Evolutionary conservation across 805 yeast species (phyloP).

Genomic region (Torulaspora maleeae): DNA sequence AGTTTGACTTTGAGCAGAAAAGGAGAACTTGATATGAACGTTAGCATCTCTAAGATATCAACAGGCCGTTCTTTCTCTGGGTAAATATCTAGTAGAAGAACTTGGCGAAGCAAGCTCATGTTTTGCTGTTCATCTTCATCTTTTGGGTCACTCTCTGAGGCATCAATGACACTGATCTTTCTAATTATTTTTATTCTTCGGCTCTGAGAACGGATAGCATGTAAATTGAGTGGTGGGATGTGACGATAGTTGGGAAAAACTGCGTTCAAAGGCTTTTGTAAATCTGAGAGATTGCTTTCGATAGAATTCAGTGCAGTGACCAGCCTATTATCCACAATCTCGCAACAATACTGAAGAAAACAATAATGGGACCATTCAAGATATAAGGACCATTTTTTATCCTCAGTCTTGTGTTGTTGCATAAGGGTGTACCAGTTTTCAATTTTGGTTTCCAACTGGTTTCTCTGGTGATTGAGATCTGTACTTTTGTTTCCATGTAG

Average conservation of each 20-base stretch:
- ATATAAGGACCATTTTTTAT: conserved; percentile 30
- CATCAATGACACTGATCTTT: conserved; percentile 29
- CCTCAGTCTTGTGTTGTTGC: conserved; percentile 24
- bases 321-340: conserved; percentile 34
- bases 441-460: conserved; percentile 43
- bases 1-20: conserved; percentile 62
- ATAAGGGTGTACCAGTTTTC: conserved; percentile 45
- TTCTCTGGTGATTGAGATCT: conserved; percentile 39
- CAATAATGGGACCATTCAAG: conserved; percentile 48
- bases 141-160: conserved; percentile 48
- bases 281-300: conserved; percentile 13
- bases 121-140: conserved; percentile 28
- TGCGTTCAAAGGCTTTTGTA: conserved; percentile 27
- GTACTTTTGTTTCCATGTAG: conserved; percentile 29
- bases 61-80: conserved; percentile 15
- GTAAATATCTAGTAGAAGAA: conserved; percentile 37
- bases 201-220: conserved; percentile 53
- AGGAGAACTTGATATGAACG: conserved; percentile 60
- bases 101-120: conserved; percentile 41
- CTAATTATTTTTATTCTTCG: conserved; percentile 65
- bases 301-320: conserved; percentile 26
- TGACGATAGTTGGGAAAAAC: conserved; percentile 53
- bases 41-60: conserved; percentile 49
- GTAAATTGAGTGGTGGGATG: conserved; percentile 52
- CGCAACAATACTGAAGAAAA: conserved; percentile 41